Evolutionary conservation across 495 filamentous ascomycete species (phyloP), one percentile per base, ranked within the genome.

Genomic region (Podospora anserina): DNA sequence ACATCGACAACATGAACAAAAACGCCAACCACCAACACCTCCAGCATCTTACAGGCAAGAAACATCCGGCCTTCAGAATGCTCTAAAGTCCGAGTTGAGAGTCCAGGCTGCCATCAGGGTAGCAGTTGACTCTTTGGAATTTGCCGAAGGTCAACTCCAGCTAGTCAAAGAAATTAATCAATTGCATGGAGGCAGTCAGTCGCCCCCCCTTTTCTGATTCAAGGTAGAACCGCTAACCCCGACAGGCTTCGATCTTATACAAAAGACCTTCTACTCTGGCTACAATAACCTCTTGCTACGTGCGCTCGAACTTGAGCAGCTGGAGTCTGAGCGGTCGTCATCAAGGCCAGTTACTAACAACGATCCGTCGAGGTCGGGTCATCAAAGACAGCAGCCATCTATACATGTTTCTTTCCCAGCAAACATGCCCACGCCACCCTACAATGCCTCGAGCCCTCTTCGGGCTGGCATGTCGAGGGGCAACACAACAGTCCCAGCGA

Each of bases 71-170:
- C 64, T 78, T 26, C 28, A 65, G 18, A 70, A 72, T 49, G 74
- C 74, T 6, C 58, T 78, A 2, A 70, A 70, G 0, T 73, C 76
- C 27, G 76, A 78, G 62, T 73, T 76, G 70, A 74, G 76, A 7
- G 76, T 78, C 23, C 75, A 78, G 26, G 69, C 74, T 3, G 76
- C 76, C 19, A 76, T 78, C 30, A 72, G 75, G 18, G 74, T 78
- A 9, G 76, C 76, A 32, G 66, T 78, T 5, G 76, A 78, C 59
- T 72, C 76, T 0, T 68, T 78, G 1, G 76, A 78, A 60, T 76
- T 78, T 57, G 75, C 76, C 34, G 76, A 78, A 16, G 65, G 71
- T 15, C 76, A 78, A 55, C 61, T 78, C 9, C 67, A 70, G 55
- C 57, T 78, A 1, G 71, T 77, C 27, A 76, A 71, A 30, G 68